A percentile compares a stretch with the other conserved stretches of the same genome.
Conservation (phyloP, 352 stramenopile species). For the Pilasporangium apinafurcum region DNA sequence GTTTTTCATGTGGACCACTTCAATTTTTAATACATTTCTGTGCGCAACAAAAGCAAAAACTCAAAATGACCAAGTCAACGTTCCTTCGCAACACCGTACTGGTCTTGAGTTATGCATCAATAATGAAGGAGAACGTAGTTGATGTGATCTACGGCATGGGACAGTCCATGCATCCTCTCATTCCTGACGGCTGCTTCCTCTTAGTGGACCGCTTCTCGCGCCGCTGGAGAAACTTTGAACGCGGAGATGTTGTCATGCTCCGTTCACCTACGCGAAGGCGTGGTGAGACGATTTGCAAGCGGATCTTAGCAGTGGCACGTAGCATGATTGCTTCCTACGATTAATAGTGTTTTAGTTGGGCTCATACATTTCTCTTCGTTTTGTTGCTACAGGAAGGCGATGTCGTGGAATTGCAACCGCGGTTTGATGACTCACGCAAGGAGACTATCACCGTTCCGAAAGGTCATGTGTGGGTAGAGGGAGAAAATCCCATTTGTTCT, state of each 20-base stretch:
- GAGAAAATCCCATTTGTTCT: conserved; percentile 93
- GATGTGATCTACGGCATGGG: conserved; percentile 84
- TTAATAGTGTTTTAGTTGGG: neutral
- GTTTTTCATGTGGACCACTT: too few relatives aligned
- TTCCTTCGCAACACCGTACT: conserved; percentile 47
- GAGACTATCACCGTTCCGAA: conserved; percentile 80
- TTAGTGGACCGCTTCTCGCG: conserved; percentile 75
- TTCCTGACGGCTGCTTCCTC: conserved; percentile 78
- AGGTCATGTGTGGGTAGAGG: conserved; percentile 95
- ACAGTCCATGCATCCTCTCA: conserved; percentile 74
- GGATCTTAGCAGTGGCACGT: conserved; percentile 73
- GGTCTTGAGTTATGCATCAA: conserved; percentile 48
- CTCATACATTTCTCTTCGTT: neutral
- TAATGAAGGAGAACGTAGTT: conserved; percentile 58
- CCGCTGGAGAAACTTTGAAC: conserved; percentile 53
- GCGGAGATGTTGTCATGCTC: conserved; percentile 80
- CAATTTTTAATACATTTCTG: too few relatives aligned
- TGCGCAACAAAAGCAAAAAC: too few relatives aligned
- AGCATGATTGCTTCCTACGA: neutral
- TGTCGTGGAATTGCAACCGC: conserved; percentile 68
- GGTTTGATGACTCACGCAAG: conserved; percentile 46
- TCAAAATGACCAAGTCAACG: neutral
- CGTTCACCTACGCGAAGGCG: conserved; percentile 67
- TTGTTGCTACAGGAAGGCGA: conserved; percentile 58
- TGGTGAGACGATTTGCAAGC: conserved; percentile 82